Percentiles rank a stretch among this genome's conserved stretches.
phyloP scores from a whole-genome alignment of 2,329 filamentous ascomycete genomes.

The Sphaerostilbella broomeana region DNA sequence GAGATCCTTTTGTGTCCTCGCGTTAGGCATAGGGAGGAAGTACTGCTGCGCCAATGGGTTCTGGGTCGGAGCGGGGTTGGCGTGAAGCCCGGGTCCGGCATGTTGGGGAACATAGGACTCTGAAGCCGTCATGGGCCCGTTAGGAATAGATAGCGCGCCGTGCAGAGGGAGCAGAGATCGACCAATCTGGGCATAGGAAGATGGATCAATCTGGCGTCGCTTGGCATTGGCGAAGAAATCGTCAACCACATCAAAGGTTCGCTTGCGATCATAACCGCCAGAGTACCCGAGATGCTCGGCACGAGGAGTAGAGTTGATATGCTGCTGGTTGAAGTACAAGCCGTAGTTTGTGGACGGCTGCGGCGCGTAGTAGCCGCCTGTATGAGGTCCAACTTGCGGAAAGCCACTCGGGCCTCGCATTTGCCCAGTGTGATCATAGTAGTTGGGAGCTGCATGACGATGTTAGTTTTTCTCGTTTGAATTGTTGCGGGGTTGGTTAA shows the following conservation, averaged over 20 bases:
- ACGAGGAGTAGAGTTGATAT: slow-evolving; percentile 46
- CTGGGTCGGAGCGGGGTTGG: slow-evolving; percentile 54
- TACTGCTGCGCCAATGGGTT: slow-evolving; percentile 62
- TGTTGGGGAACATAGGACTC: slow-evolving; percentile 44
- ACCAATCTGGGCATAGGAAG: slow-evolving; percentile 85
- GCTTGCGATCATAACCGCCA: slow-evolving; percentile 66
- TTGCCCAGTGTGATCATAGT: slow-evolving; percentile 60
- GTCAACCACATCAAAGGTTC: slow-evolving; percentile 80
- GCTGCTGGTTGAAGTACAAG: slow-evolving; percentile 70
- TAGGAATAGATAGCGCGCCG: slow-evolving; percentile 58
- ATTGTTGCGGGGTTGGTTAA: background rate
- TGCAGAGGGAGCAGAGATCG: slow-evolving; percentile 81
- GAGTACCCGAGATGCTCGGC: slow-evolving; percentile 58
- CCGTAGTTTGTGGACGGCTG: slow-evolving; percentile 55
- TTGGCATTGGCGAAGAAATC: slow-evolving; percentile 94
- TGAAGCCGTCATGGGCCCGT: slow-evolving; percentile 37
- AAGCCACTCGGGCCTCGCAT: slow-evolving; percentile 54
- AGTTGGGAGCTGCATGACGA: slow-evolving; percentile 48
- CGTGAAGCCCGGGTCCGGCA: slow-evolving; percentile 42
- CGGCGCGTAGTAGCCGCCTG: slow-evolving; percentile 50
- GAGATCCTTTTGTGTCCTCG: slow-evolving; percentile 89
- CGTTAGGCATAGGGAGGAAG: slow-evolving; percentile 76
- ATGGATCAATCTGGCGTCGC: slow-evolving; percentile 81
- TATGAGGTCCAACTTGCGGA: slow-evolving; percentile 49
- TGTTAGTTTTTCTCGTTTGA: no score